phyloP scores from a whole-genome alignment of 148 eudicot genomes.

The Fallopia convolvulus region DNA sequence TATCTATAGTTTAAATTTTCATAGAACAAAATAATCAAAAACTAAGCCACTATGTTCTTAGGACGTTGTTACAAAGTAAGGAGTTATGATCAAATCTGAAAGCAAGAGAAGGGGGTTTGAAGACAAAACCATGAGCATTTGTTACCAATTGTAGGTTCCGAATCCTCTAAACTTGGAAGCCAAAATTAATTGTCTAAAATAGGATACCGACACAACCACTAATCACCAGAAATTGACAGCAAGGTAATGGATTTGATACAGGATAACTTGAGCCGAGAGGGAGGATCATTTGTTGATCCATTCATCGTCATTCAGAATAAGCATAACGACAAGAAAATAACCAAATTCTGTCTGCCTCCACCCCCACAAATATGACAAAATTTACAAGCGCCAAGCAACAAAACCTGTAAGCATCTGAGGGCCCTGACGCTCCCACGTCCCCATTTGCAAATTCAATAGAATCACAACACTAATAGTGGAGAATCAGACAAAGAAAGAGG shows the following conservation, averaged over 20 bases:
- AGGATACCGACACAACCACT: background rate
- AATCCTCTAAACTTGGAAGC: background rate
- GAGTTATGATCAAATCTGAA: background rate
- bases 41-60: background rate
- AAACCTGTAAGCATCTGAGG: background rate
- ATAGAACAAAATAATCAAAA: background rate
- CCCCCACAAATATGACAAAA: constrained; percentile 11
- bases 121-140: background rate
- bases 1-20: background rate
- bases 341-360: constrained; percentile 6
- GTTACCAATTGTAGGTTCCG: background rate
- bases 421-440: constrained; percentile 1
- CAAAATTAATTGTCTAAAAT: background rate
- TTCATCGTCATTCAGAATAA: background rate
- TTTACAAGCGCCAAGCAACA: background rate
- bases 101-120: too few species aligned
- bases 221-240: background rate
- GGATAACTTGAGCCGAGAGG: background rate
- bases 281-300: constrained; percentile 1
- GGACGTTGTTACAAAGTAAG: background rate
- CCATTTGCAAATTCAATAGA: background rate
- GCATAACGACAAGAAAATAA: constrained; percentile 5
- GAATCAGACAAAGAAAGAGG: background rate
- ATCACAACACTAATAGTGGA: background rate
- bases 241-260: background rate